Evolutionary conservation across 805 yeast genomes (phyloP).

Genomic region (Saccharomycopsis sp.): DNA sequence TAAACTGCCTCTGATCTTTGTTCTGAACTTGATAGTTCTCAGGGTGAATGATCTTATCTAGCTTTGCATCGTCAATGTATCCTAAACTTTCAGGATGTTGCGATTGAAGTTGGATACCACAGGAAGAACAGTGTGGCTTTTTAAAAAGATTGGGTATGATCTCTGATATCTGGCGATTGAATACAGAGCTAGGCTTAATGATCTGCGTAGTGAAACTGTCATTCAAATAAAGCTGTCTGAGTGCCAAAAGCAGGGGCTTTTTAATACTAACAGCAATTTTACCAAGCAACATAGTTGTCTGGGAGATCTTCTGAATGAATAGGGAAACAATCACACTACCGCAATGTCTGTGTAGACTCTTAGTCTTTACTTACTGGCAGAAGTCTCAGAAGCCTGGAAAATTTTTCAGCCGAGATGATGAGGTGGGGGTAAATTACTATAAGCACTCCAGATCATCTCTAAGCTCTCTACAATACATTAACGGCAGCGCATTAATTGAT

Average conservation of each 20-base stretch:
- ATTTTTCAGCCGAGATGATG: not conserved
- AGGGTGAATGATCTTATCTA: not conserved
- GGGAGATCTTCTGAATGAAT: not conserved
- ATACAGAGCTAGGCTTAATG: not conserved
- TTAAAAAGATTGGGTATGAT: conserved; percentile 1
- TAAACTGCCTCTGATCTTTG: not conserved
- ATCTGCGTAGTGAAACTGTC: not conserved
- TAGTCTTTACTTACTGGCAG: too few relatives aligned
- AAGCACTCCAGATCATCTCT: too few relatives aligned
- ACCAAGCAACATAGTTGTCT: not conserved
- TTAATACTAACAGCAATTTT: not conserved
- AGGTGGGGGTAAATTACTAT: too few relatives aligned
- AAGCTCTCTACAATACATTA: too few relatives aligned
- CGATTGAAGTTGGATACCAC: conserved; percentile 51
- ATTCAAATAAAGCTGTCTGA: not conserved
- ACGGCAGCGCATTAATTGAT: too few relatives aligned
- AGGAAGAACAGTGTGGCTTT: conserved; percentile 39
- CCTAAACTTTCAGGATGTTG: conserved; percentile 35
- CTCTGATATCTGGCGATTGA: not conserved
- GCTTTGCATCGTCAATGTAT: conserved; percentile 23
- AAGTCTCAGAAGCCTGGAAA: not conserved
- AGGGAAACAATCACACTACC: too few relatives aligned
- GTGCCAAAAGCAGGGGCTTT: not conserved
- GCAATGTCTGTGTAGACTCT: too few relatives aligned
- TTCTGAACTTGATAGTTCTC: not conserved